Evolutionary conservation across 176 grass and related monocot genomes (phyloP).

Genomic region (Paspalum vaginatum): DNA sequence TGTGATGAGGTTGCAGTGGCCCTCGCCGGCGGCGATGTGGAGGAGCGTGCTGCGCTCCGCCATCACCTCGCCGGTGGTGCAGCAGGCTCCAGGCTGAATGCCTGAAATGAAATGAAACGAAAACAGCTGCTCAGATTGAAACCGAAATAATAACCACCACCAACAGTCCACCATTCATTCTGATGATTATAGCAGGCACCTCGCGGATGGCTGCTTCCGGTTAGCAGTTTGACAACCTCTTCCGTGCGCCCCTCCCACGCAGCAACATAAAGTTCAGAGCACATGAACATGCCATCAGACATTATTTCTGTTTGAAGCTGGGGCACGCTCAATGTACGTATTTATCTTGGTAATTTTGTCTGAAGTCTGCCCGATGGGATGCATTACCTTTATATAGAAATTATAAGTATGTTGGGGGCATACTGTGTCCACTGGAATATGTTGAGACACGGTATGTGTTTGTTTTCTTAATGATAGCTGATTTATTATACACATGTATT

Average conservation of each 20-base stretch:
- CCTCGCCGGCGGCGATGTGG: constrained; percentile 45
- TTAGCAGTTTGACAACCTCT: constrained; percentile 15
- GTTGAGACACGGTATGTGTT: too few species aligned
- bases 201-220: background rate
- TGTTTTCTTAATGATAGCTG: too few species aligned
- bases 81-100: background rate
- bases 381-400: too few species aligned
- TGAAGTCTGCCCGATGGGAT: background rate
- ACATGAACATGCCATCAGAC: constrained; percentile 14
- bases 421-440: too few species aligned
- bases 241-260: background rate
- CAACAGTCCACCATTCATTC: too few species aligned
- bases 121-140: too few species aligned
- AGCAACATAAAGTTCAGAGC: constrained; percentile 32
- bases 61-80: constrained; percentile 33
- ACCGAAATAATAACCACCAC: too few species aligned
- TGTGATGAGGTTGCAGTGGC: constrained; percentile 27
- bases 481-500: too few species aligned
- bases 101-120: too few species aligned
- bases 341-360: background rate
- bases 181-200: too few species aligned
- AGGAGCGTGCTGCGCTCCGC: constrained; percentile 41
- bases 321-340: background rate
- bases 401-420: too few species aligned
- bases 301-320: background rate